These are phyloP conservation scores for Botrytis aclada DNA, from an alignment of 2,329 filamentous ascomycete genomes.

Conservation along the genomic window DNA sequence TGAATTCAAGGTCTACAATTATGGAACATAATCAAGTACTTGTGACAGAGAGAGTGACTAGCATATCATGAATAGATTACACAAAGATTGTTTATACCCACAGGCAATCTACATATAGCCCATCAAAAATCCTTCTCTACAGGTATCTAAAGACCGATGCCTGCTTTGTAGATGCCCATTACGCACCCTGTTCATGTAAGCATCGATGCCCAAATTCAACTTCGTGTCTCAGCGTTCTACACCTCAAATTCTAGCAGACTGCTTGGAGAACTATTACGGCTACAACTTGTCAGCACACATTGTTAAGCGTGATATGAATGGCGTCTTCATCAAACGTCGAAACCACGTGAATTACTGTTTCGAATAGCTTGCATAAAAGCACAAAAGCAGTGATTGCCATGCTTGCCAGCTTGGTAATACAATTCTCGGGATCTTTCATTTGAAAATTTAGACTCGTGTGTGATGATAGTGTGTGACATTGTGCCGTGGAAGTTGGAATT, in stretches of 20 bases:
- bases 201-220: not conserved
- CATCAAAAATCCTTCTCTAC: not conserved
- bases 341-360: not conserved
- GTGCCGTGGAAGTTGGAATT: not conserved
- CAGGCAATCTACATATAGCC: not conserved
- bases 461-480: not conserved
- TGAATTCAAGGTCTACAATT: not conserved
- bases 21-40: not conserved
- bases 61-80: not conserved
- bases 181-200: not conserved
- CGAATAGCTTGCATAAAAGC: not conserved
- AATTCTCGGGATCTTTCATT: not conserved
- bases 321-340: not conserved
- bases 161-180: not conserved
- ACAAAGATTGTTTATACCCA: not conserved
- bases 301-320: not conserved
- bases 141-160: not conserved
- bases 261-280: not conserved
- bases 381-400: not conserved
- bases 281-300: not conserved
- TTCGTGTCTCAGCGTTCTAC: not conserved
- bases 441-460: not conserved
- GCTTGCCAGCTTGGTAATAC: not conserved
- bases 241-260: not conserved
- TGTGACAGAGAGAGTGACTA: not conserved